Evolutionary conservation across 371 early-diverging fungal species (phyloP).

Genomic region (Syncephalis fuscata): DNA sequence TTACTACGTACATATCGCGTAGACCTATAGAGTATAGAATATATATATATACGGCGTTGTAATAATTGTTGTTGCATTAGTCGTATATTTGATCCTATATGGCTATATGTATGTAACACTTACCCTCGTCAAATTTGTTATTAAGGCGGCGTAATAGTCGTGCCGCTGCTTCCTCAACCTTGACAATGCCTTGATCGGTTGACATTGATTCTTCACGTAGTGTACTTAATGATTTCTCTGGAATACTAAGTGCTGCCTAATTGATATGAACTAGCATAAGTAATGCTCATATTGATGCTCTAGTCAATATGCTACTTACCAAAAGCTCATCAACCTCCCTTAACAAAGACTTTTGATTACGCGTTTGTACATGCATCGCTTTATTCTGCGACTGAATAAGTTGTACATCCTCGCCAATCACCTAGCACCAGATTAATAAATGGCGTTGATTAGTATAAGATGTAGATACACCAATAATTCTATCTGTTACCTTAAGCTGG

Average conservation of each 20-base stretch:
- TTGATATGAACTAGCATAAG: background rate
- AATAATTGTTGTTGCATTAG: too few species aligned
- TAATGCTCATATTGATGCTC: background rate
- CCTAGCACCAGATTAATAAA: too few species aligned
- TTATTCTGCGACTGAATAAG: constrained; percentile 87
- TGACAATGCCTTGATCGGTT: constrained; percentile 48
- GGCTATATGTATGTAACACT: too few species aligned
- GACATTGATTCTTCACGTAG: constrained; percentile 75
- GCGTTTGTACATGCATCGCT: constrained; percentile 69
- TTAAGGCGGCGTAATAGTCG: constrained; percentile 63
- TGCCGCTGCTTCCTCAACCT: constrained; percentile 62
- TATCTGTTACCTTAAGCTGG: constrained; percentile 57
- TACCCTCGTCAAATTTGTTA: constrained; percentile 47
- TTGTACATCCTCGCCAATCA: constrained; percentile 89
- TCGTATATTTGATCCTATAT: too few species aligned
- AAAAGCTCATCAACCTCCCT: constrained; percentile 63
- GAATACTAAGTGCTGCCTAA: constrained; percentile 31
- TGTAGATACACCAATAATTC: background rate
- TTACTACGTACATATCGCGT: constrained; percentile 55
- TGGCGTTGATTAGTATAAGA: too few species aligned
- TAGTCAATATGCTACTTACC: constrained; percentile 20
- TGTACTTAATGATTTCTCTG: constrained; percentile 47
- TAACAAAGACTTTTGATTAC: constrained; percentile 71
- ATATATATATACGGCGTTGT: too few species aligned
- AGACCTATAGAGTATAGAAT: too few species aligned